A percentile compares a stretch with the other conserved stretches of the same genome.
phyloP scores from a whole-genome alignment of 257 asterid genomes.

The Fraxinus pennsylvanica region DNA sequence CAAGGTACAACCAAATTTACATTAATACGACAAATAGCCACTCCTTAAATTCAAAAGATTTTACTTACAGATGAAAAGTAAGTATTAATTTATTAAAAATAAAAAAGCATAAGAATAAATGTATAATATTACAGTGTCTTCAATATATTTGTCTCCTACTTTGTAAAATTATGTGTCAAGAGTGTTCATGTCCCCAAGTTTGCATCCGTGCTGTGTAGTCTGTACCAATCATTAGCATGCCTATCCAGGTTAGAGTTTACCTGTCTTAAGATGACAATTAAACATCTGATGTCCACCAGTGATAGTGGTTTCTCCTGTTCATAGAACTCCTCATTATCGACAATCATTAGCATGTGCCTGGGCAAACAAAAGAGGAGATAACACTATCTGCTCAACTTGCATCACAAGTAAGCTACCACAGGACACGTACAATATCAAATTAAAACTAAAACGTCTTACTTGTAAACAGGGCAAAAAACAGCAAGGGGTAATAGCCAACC shows the following conservation, averaged over 20 bases:
- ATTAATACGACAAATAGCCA: neutral
- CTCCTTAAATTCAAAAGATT: neutral
- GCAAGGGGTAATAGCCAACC: constrained; percentile 90
- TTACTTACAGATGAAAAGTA: neutral
- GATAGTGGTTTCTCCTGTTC: constrained; percentile 91
- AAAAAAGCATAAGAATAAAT: neutral
- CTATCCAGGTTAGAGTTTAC: constrained; percentile 39
- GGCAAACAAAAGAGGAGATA: constrained; percentile 32
- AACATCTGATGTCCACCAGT: constrained; percentile 70
- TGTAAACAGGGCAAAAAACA: constrained; percentile 94
- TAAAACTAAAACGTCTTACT: constrained; percentile 51
- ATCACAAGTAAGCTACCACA: constrained; percentile 22
- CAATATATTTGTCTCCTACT: neutral
- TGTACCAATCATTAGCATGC: neutral
- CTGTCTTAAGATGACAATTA: constrained; percentile 88
- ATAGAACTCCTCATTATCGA: constrained; percentile 95
- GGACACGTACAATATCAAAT: constrained; percentile 24
- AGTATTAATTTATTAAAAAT: neutral
- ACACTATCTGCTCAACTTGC: constrained; percentile 28
- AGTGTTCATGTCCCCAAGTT: neutral
- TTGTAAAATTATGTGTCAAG: neutral
- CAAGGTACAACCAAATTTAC: neutral
- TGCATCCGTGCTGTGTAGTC: neutral
- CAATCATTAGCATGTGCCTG: constrained; percentile 95
- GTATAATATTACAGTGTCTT: neutral